These are phyloP conservation scores for Aspergillus phoenicis DNA, from an alignment of 2,329 filamentous ascomycete species.

Conservation along the genomic window DNA sequence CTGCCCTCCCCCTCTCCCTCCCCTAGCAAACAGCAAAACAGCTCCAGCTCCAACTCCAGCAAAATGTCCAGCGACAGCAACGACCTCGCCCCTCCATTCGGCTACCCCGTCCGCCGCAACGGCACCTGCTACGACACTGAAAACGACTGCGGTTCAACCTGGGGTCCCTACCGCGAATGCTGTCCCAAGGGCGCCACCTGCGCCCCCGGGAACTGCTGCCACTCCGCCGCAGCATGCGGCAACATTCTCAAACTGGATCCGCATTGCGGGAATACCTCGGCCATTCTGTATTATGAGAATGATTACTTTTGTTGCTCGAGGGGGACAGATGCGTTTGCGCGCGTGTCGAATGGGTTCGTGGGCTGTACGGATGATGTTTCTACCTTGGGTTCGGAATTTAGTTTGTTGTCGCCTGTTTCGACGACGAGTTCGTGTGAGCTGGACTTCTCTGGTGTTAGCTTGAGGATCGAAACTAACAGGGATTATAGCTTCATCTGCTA, in stretches of 20 bases:
- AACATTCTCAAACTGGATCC: slow-evolving; percentile 18
- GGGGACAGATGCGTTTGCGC: slow-evolving; percentile 16
- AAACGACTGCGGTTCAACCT: slow-evolving; percentile 25
- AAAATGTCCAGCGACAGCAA: neutral
- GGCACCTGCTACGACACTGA: slow-evolving; percentile 22
- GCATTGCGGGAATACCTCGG: slow-evolving; percentile 27
- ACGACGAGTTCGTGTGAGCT: neutral
- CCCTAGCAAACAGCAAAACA: neutral
- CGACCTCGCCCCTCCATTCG: slow-evolving; percentile 15
- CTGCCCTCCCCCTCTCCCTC: neutral
- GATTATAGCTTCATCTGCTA: no score
- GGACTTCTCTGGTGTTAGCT: no score
- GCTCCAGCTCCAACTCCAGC: neutral
- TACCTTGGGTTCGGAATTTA: slow-evolving; percentile 4
- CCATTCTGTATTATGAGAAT: slow-evolving; percentile 25
- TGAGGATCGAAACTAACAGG: neutral
- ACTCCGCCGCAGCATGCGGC: slow-evolving; percentile 19
- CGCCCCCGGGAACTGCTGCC: slow-evolving; percentile 20
- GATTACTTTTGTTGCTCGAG: slow-evolving; percentile 29
- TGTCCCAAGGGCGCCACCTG: slow-evolving; percentile 23
- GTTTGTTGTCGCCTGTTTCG: neutral
- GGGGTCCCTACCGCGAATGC: slow-evolving; percentile 22
- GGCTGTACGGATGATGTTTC: slow-evolving; percentile 19
- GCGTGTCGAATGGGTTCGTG: slow-evolving; percentile 9
- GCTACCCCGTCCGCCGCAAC: slow-evolving; percentile 25